A percentile compares a stretch with the other conserved stretches of the same genome.
phyloP scores from a whole-genome alignment of 345 rosid genomes.

The Viola odorata region DNA sequence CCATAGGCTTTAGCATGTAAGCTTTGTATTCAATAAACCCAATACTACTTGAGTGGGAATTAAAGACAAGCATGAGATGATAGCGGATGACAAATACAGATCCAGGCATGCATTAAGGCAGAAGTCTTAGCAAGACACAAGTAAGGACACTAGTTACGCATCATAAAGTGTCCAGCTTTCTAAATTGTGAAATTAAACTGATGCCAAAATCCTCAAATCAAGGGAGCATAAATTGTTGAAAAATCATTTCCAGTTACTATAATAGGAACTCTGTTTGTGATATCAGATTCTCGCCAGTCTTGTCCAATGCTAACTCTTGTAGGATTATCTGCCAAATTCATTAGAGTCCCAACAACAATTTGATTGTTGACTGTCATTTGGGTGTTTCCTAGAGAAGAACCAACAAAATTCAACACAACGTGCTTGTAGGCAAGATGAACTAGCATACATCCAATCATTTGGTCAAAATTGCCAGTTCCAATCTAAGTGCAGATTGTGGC shows the following conservation, averaged over 20 bases:
- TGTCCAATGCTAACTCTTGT: conserved; percentile 95
- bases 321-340: conserved; percentile 90
- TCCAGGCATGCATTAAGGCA: too few relatives aligned
- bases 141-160: too few relatives aligned
- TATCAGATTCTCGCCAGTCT: conserved; percentile 84
- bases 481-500: conserved; percentile 9
- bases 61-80: too few relatives aligned
- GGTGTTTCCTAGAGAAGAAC: conserved; percentile 54
- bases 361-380: conserved; percentile 96
- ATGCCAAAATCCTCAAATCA: conserved; percentile 30
- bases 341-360: conserved; percentile 83
- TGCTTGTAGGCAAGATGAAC: background rate
- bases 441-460: background rate
- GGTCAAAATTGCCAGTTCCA: conserved; percentile 5
- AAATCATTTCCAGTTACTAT: conserved; percentile 91
- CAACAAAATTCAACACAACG: background rate
- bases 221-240: conserved; percentile 82
- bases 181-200: background rate
- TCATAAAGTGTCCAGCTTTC: too few relatives aligned
- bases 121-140: too few relatives aligned
- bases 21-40: too few relatives aligned
- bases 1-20: too few relatives aligned
- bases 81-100: too few relatives aligned
- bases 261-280: conserved; percentile 77
- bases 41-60: too few relatives aligned